Base-by-base conservation (phyloP, 441 rosid species). In the Mallotus repandus region DNA sequence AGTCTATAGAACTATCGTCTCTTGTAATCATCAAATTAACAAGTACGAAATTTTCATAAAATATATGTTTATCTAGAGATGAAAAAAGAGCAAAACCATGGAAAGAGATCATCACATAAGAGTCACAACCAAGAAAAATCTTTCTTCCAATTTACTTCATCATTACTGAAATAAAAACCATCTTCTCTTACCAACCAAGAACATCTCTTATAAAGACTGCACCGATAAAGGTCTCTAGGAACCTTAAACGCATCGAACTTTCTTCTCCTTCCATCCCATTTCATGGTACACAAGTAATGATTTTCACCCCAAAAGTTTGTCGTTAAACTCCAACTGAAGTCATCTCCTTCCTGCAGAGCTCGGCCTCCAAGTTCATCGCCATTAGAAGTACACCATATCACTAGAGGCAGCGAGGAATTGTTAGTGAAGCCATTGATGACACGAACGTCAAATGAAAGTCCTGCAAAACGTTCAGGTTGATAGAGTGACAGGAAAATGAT, bases 151-250 rank as follows among this genome's bases (percentile, higher is more conserved):
- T 81, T 86, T 45, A 89, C 82, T 76, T 91, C 97, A 74, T 93
- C 97, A 69, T 62, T 86, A 71, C 96, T 91, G 74, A 91, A 93
- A 80, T 91, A 93, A 73, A 91, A 89, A 0, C 97, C 97, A 73
- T 93, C 94, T 77, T 93, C 97, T 69, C 83, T 89, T 8, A 93
- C 94, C 46, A 91, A 80, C 98, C 98, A 93, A n/a, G 88, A 91
- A 61, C 98, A 93, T 70, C 75, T 91, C 81, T 81, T 84, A 25
- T 81, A 70, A 49, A 77, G 77, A 43, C 85, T 80, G 74, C 98
- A 93, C 21, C 98, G 78, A 19, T 69, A 66, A 50, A 81, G 66
- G 41, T 89, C 98, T 56, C 90, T 81, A 0, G 86, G 84, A 56
- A 76, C 85, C 82, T 79, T 81, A 74, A 93, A 93, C 0, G 96